These are phyloP conservation scores for Venturia pyrina DNA, from an alignment of 2,329 filamentous ascomycete genomes.

Conservation along the genomic window DNA sequence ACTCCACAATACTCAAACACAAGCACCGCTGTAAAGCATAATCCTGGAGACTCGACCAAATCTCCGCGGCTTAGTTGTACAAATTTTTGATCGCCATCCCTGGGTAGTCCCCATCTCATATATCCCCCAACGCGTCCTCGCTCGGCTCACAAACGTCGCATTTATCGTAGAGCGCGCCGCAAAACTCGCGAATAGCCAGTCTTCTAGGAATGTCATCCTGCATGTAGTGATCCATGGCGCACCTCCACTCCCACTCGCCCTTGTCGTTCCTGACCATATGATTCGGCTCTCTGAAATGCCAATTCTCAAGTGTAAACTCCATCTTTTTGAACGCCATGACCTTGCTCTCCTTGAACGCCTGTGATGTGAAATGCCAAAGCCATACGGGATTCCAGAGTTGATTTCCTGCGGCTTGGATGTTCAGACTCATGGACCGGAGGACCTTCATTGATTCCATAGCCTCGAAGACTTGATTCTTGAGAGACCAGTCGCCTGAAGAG, in stretches of 20 bases:
- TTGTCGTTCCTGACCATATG: slow-evolving; percentile 4
- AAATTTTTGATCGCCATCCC: background rate
- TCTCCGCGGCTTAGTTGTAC: too few relatives aligned
- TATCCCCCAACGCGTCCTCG: background rate
- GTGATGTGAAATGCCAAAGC: slow-evolving; percentile 12
- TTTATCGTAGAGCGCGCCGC: background rate
- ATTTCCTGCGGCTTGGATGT: slow-evolving; percentile 11
- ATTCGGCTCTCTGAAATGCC: slow-evolving; percentile 7
- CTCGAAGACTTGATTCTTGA: slow-evolving; percentile 7
- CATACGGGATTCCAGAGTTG: slow-evolving; percentile 14
- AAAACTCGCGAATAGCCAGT: background rate
- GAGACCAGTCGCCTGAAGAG: slow-evolving; percentile 4
- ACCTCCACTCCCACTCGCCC: slow-evolving; percentile 12
- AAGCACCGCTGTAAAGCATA: background rate
- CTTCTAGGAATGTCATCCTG: background rate
- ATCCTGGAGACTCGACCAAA: background rate
- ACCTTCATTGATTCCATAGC: slow-evolving; percentile 8
- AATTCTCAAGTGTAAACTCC: slow-evolving; percentile 9
- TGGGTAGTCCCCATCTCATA: background rate
- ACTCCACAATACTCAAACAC: background rate
- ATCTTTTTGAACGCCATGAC: slow-evolving; percentile 9
- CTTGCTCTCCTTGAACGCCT: slow-evolving; percentile 9
- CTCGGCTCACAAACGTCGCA: slow-evolving; percentile 9
- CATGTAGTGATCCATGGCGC: slow-evolving; percentile 5
- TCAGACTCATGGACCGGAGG: slow-evolving; percentile 4